Conservation (phyloP, 495 filamentous ascomycete genomes). For the Penicillium soppii region DNA sequence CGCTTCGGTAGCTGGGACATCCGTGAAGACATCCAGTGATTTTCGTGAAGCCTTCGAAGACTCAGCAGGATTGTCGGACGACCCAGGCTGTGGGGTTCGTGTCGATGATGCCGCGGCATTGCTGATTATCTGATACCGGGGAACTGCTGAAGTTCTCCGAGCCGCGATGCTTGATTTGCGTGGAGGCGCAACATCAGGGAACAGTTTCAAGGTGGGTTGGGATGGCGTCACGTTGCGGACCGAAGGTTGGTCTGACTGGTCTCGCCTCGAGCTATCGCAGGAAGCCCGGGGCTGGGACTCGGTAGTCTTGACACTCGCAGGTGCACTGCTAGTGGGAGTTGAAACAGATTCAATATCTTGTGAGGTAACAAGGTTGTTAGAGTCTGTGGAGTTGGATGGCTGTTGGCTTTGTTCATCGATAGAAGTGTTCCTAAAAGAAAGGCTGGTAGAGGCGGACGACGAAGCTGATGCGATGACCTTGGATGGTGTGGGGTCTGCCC, state of each 20-base stretch:
- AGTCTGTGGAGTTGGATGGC: constrained; percentile 10
- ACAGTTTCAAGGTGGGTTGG: constrained; percentile 35
- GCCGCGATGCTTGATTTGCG: constrained; percentile 33
- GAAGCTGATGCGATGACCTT: not conserved
- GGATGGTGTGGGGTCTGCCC: not conserved
- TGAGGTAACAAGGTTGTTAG: constrained; percentile 1
- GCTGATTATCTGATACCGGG: constrained; percentile 18
- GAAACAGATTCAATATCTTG: not conserved
- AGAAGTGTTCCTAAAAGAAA: constrained; percentile 4
- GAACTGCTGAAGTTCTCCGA: constrained; percentile 24
- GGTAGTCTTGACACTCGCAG: not conserved
- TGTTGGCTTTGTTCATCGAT: constrained; percentile 6
- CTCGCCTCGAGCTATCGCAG: constrained; percentile 4
- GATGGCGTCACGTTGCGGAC: constrained; percentile 16
- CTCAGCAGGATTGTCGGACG: not conserved
- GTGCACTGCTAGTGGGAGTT: not conserved
- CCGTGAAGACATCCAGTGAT: not conserved
- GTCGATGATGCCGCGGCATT: constrained; percentile 6
- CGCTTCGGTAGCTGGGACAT: not conserved
- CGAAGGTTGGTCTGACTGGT: constrained; percentile 3
- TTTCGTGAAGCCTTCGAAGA: not conserved
- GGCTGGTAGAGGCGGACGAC: constrained; percentile 6
- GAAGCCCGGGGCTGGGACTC: not conserved
- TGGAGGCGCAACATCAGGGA: constrained; percentile 37
- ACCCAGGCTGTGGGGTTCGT: not conserved